phyloP scores from a whole-genome alignment of 2,329 filamentous ascomycete species.

The Huntiella omanensis region DNA sequence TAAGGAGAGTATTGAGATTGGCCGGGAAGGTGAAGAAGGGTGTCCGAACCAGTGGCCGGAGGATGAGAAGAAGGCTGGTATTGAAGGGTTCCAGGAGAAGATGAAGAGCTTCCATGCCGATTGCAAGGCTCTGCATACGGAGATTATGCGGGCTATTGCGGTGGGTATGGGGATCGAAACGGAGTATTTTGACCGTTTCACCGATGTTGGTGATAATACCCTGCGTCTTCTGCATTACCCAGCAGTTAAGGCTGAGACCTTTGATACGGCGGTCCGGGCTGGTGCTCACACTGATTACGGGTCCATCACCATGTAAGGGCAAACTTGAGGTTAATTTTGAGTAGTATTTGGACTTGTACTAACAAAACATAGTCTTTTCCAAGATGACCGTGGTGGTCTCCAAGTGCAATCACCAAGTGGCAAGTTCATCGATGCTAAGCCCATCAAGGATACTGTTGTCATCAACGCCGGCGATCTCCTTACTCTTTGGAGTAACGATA shows the following conservation, averaged over 20 bases:
- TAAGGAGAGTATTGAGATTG: slow-evolving; percentile 48
- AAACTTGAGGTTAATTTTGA: neutral
- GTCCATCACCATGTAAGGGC: slow-evolving; percentile 30
- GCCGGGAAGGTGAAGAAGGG: slow-evolving; percentile 36
- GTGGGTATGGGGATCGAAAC: slow-evolving; percentile 58
- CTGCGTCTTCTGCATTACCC: slow-evolving; percentile 64
- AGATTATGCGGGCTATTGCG: slow-evolving; percentile 71
- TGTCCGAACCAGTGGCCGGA: slow-evolving; percentile 62
- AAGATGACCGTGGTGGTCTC: slow-evolving; percentile 35
- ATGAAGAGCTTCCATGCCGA: slow-evolving; percentile 60
- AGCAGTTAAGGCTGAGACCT: slow-evolving; percentile 43
- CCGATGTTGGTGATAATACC: slow-evolving; percentile 51
- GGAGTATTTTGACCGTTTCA: slow-evolving; percentile 57
- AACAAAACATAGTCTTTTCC: slow-evolving; percentile 26
- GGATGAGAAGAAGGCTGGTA: slow-evolving; percentile 25
- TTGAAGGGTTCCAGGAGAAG: slow-evolving; percentile 42
- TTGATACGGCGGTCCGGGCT: slow-evolving; percentile 53
- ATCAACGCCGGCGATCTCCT: slow-evolving; percentile 80
- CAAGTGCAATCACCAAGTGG: slow-evolving; percentile 52
- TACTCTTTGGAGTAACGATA: slow-evolving; percentile 77
- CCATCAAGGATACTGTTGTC: slow-evolving; percentile 64
- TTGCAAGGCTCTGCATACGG: slow-evolving; percentile 54
- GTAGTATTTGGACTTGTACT: neutral
- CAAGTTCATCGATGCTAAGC: slow-evolving; percentile 64
- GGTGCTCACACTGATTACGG: slow-evolving; percentile 58